Evolutionary conservation across 176 grass and related monocot species (phyloP).

Genomic region (Cenchrus purpureus): DNA sequence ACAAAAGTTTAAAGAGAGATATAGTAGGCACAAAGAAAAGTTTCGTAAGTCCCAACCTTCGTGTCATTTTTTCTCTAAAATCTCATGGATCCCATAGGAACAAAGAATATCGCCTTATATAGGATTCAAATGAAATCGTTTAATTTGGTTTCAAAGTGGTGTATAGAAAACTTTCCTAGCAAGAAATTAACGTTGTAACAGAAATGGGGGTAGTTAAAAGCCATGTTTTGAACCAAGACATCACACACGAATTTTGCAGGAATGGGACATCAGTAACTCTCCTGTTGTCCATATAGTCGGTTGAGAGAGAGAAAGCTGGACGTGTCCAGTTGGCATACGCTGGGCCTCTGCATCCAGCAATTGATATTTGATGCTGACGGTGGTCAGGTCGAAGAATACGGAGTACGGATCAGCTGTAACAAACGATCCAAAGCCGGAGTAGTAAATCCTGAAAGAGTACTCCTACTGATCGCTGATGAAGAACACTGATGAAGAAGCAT

Average conservation of each 20-base stretch:
- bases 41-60: too few relatives aligned
- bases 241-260: neutral
- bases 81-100: too few relatives aligned
- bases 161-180: too few relatives aligned
- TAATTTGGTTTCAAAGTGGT: too few relatives aligned
- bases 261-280: neutral
- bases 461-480: too few relatives aligned
- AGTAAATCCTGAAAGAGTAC: neutral
- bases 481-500: neutral
- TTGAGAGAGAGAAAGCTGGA: neutral
- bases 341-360: conserved; percentile 11
- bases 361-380: neutral
- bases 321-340: conserved; percentile 15
- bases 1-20: too few relatives aligned
- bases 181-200: too few relatives aligned
- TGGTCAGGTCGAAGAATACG: neutral
- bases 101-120: too few relatives aligned
- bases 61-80: too few relatives aligned
- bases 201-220: too few relatives aligned
- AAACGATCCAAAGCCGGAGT: neutral
- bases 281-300: conserved; percentile 2
- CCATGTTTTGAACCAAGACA: neutral
- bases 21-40: too few relatives aligned
- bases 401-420: neutral
- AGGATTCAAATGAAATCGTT: too few relatives aligned